Evolutionary conservation across 805 yeast species (phyloP).

Genomic region (Yamadazyma akitaensis): DNA sequence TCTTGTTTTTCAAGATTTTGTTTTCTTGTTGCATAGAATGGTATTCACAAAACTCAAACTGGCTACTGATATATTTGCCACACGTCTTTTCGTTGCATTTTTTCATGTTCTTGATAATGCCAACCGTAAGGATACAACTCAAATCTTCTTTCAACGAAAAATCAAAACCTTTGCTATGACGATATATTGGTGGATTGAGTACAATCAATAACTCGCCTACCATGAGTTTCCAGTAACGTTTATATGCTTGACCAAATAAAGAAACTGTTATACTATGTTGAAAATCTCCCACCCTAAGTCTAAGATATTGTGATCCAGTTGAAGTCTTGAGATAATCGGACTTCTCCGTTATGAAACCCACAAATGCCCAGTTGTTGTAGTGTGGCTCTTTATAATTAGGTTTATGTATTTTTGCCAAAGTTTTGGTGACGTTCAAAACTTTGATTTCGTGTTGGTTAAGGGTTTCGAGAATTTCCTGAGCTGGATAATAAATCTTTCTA

Average conservation of each 20-base stretch:
- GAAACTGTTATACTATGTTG: conserved; percentile 55
- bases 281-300: conserved; percentile 66
- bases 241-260: conserved; percentile 65
- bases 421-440: conserved; percentile 53
- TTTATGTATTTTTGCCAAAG: conserved; percentile 62
- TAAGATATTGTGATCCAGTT: conserved; percentile 50
- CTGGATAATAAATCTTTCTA: neutral
- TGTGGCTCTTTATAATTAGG: conserved; percentile 69
- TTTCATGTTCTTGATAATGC: conserved; percentile 64
- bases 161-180: conserved; percentile 35
- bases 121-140: conserved; percentile 63
- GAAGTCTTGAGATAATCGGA: conserved; percentile 48
- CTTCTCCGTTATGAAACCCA: conserved; percentile 67
- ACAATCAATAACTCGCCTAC: conserved; percentile 74
- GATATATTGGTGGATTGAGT: conserved; percentile 63
- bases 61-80: conserved; percentile 34
- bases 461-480: neutral
- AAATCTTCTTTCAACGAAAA: conserved; percentile 35
- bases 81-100: conserved; percentile 53
- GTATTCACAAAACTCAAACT: conserved; percentile 13
- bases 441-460: conserved; percentile 37
- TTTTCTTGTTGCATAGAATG: conserved; percentile 13
- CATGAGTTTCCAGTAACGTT: conserved; percentile 67
- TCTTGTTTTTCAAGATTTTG: conserved; percentile 25
- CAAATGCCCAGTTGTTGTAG: conserved; percentile 72